A percentile compares a stretch with the other conserved stretches of the same genome.
Conservation (phyloP, 495 filamentous ascomycete species). For the Tuber umbilicatum region DNA sequence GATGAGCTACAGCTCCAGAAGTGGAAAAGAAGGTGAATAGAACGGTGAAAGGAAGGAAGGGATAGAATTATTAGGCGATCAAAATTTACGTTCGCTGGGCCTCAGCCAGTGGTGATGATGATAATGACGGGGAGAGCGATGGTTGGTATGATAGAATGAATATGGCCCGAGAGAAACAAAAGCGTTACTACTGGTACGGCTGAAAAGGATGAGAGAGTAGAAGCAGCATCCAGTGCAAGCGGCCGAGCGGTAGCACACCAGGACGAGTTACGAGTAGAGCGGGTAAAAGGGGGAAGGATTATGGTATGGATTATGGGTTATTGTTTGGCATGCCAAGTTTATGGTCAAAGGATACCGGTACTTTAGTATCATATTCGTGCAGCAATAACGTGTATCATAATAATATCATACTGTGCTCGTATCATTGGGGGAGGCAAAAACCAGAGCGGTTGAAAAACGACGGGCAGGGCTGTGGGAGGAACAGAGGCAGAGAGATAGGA, state of each 20-base stretch:
- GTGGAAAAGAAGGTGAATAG: neutral
- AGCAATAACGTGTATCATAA: no score
- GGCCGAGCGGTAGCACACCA: neutral
- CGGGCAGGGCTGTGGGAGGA: neutral
- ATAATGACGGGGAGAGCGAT: neutral
- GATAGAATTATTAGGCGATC: slow-evolving; percentile 2
- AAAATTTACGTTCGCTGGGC: neutral
- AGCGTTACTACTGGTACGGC: neutral
- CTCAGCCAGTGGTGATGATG: neutral
- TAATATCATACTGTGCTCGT: no score
- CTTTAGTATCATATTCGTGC: no score
- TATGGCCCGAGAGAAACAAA: neutral
- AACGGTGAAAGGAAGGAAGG: neutral
- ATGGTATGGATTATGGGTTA: neutral
- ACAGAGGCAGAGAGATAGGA: neutral
- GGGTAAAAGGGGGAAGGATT: neutral
- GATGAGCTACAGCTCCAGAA: neutral
- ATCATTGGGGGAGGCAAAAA: neutral
- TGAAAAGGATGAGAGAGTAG: neutral
- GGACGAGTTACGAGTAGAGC: neutral
- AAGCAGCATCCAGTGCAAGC: neutral
- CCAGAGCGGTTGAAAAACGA: neutral
- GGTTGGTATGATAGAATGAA: neutral
- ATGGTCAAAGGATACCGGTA: neutral
- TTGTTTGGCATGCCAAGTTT: neutral